Base-by-base conservation (phyloP, 306 rosid species). In the Vigna mungo region DNA sequence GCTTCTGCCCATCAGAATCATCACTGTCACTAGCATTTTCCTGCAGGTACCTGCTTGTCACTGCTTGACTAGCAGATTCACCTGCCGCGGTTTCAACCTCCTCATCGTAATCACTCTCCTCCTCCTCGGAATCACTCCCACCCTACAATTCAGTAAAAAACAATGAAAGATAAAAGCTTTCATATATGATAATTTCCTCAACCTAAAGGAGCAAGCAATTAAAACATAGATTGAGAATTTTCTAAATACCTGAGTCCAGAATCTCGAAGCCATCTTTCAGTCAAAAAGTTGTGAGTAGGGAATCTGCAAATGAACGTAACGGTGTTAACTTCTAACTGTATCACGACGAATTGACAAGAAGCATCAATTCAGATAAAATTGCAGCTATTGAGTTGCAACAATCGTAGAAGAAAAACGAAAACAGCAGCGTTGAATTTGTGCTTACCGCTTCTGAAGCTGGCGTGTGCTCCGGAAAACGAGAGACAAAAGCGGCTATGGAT, bases 81-180 rank as follows among this genome's bases (percentile, higher is more conserved):
- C 59, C 93, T 2, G 1, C 80, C 3, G 39, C 47, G 18, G 62
- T 68, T 16, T 86, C 92, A 70, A 77, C 67, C 48, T 86, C 95
- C 20, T 88, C 88, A 21, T 78, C 96, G 62, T 52, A 78, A 49
- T 92, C 97, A 76, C 88, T 87, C 52, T 85, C 89, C 66, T 94
- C 98, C 5, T 86, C 89, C 85, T 90, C 97, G 0, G 98, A 84
- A 49, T 90, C 97, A 56, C 94, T 90, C 2, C 85, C 96, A 60
- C 86, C 88, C 98, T 95, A 53, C 3, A 23, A 82, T 79, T 54
- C 15, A 48, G 53, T 11, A 66, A 10, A 66, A 20, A 60, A 60
- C 12, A 60, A 23, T 12, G 6, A 56, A 4, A 43, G 66, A 25
- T 12, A 25, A 18, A 34, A 18, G 46, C 23, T 25, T 37, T 2